Conservation (phyloP, 345 rosid genomes). For the Gossypium herbaceum region DNA sequence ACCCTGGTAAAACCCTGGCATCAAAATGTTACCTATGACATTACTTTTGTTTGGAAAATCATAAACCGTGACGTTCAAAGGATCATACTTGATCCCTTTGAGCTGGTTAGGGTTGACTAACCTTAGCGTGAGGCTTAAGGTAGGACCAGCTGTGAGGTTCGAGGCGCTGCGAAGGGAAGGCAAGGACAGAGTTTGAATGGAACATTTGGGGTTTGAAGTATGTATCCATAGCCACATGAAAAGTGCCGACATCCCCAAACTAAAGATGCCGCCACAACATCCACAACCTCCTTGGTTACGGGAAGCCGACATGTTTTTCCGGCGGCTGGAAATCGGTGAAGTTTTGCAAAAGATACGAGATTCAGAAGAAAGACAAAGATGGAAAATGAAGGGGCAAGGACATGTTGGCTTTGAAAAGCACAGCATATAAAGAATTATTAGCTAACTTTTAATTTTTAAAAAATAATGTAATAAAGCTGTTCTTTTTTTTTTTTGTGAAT, state of each 20-base stretch:
- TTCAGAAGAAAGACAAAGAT: background rate
- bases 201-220: slow-evolving; percentile 47
- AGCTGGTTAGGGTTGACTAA: slow-evolving; percentile 62
- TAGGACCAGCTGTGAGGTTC: slow-evolving; percentile 22
- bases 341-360: background rate
- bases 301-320: slow-evolving; percentile 27
- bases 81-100: slow-evolving; percentile 66
- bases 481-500: too few species aligned
- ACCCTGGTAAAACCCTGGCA: slow-evolving; percentile 17
- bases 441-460: background rate
- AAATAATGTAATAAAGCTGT: background rate
- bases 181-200: slow-evolving; percentile 40
- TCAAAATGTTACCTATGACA: background rate
- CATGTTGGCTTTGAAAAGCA: background rate
- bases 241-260: slow-evolving; percentile 55
- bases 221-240: slow-evolving; percentile 76
- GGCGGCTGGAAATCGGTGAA: background rate
- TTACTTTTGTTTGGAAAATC: background rate
- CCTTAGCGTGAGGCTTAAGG: slow-evolving; percentile 43
- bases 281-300: slow-evolving; percentile 24
- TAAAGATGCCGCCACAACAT: slow-evolving; percentile 49
- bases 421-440: background rate
- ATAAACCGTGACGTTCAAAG: slow-evolving; percentile 29
- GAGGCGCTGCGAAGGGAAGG: slow-evolving; percentile 51
- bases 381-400: background rate